Evolutionary conservation across 768 basidiomycete species (phyloP), one percentile per base, ranked within the genome.

Genomic region (Leccinum arenicola): DNA sequence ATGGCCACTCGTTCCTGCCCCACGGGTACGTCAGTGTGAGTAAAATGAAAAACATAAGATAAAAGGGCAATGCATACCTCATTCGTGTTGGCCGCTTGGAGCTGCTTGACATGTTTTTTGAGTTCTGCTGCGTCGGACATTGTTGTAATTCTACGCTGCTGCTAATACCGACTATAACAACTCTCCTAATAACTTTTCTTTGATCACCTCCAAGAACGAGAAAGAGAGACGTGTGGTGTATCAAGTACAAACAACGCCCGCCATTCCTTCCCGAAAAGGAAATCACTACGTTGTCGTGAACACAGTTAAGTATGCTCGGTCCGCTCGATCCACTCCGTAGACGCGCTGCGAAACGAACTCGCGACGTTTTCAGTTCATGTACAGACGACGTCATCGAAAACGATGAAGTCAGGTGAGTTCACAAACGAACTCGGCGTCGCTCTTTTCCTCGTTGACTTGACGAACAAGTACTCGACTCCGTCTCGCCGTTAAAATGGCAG

Each of bases 401-500:
- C 35, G 90, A 92, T 40, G 88, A 91, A 12, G 15, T 17, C 56
- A 90, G 87, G 91, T 86, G 47, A 35, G 78, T 45, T 6, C 8
- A 19, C 31, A 21, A 9, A 19, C 3, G 9, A 19, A 45, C n/a
- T 19, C n/a, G n/a, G n/a, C n/a, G 9, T 6, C 43, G 25, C n/a
- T 1, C 3, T 2, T n/a, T 6, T 4, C 2, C 3, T 3, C 35
- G 0, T 11, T 6, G 49, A 54, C 33, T 15, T 17, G 38, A 54
- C 6, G 36, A 40, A 53, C 36, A 52, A 58, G 92, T 66, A 78
- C 86, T n/a, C 82, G 88, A 40, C 72, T 93, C 50, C 84, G 87
- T 36, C 73, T 97, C 36, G 80, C 93, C 3, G 84, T 91, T 51
- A 97, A 97, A 78, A 88, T 98, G 31, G 81, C 86, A 35, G 86